Base-by-base conservation (phyloP, 768 basidiomycete species). In the Artomyces pyxidatus region DNA sequence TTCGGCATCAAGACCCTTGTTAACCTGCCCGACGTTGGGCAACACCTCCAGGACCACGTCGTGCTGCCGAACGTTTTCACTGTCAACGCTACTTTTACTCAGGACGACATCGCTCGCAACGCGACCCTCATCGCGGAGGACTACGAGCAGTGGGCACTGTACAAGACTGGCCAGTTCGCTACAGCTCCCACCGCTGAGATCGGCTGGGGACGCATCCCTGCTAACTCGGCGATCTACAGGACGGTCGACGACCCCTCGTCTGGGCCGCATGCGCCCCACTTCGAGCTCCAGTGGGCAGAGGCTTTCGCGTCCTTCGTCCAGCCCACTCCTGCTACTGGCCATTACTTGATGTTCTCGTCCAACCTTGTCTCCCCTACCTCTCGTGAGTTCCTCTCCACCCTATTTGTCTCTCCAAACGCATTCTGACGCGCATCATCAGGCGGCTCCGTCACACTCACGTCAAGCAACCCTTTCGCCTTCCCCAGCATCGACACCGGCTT, bases 1-100 rank as follows among this genome's bases (percentile, higher is more conserved):
- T 26, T 17, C 17, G 37, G 37, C 23, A 39, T 48, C 26, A 25
- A 25, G 17, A 48, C 47, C 19, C 14, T 48, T 12, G 26, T 48
- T n/a, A 14, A 48, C 23, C 6, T 17, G 7, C 47, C 47, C 5
- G 12, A 28, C 37, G 38, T 48, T 14, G 47, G 47, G 27, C 22
- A 25, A 26, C 39, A 48, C 25, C 29, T 48, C n/a, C 39, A 39
- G 25, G 47, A 39, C 47, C 47, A 48, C 47, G 21, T 35, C 26
- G 26, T 41, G 16, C 37, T 35, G 14, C 32, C 32, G 32, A 35
- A 35, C 32, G 32, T 35, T 17, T 35, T 12, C 14, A 12, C 17
- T 17, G 32, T 35, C 32, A 35, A 35, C 17, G 12, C 32, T 12
- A 35, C 32, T 12, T 35, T 35, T 17, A 35, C 32, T 12, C 17